phyloP scores from a whole-genome alignment of 2,329 filamentous ascomycete genomes.

The Beauveria rudraprayagi region DNA sequence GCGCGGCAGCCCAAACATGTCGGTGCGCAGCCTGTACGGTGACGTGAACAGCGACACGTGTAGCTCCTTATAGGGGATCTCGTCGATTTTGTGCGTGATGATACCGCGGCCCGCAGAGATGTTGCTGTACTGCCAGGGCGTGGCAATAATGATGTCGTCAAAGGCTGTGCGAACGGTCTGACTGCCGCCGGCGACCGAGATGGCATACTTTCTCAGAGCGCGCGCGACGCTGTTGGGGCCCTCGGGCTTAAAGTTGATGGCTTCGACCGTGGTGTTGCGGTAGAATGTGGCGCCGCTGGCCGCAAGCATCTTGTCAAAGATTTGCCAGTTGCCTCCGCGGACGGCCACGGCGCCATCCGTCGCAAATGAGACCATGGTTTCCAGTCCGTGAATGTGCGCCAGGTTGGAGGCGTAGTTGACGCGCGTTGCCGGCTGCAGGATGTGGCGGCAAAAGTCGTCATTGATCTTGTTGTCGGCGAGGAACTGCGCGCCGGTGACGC shows the following conservation, averaged over 20 bases:
- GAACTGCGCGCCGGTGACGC: constrained; percentile 65
- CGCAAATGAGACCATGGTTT: constrained; percentile 86
- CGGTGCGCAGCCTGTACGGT: constrained; percentile 59
- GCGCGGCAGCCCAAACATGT: constrained; percentile 60
- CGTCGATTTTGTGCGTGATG: constrained; percentile 61
- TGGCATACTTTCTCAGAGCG: constrained; percentile 37
- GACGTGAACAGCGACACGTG: constrained; percentile 88
- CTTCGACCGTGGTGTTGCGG: constrained; percentile 60
- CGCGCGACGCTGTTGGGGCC: constrained; percentile 32
- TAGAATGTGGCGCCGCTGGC: constrained; percentile 52
- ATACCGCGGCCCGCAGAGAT: constrained; percentile 58
- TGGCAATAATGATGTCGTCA: constrained; percentile 75
- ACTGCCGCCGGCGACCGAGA: constrained; percentile 30
- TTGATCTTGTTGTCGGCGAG: constrained; percentile 61
- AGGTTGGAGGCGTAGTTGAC: constrained; percentile 95
- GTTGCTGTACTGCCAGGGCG: constrained; percentile 72
- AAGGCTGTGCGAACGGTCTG: constrained; percentile 47
- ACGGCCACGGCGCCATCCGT: constrained; percentile 75
- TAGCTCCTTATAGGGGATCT: constrained; percentile 76
- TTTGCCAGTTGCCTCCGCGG: constrained; percentile 84
- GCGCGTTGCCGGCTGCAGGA: constrained; percentile 83
- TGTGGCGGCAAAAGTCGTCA: constrained; percentile 61
- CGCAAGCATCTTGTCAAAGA: constrained; percentile 76
- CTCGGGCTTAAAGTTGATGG: constrained; percentile 39
- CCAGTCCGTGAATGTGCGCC: constrained; percentile 75